Percentiles rank a stretch among this genome's conserved stretches.
Evolutionary conservation across 345 rosid genomes (phyloP).

Genomic region (Syzygium oleosum): DNA sequence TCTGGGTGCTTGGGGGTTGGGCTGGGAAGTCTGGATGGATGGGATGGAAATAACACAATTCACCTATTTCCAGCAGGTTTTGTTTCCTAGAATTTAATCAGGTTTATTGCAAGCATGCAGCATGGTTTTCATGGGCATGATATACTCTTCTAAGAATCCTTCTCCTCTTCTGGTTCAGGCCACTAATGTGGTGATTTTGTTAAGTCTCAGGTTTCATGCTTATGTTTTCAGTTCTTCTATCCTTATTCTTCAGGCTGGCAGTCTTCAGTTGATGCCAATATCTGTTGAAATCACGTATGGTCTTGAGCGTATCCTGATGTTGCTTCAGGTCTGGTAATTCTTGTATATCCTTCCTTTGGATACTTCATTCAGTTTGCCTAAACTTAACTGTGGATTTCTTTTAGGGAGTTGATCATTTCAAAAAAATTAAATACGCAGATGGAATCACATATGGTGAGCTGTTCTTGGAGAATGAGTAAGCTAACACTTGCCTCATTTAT

Average conservation of each 20-base stretch:
- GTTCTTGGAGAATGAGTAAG: constrained; percentile 92
- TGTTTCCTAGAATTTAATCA: background rate
- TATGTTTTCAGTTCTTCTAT: background rate
- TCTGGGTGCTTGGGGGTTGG: constrained; percentile 99
- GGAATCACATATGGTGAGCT: constrained; percentile 97
- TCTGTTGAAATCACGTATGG: constrained; percentile 99
- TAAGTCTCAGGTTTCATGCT: background rate
- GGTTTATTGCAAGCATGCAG: background rate
- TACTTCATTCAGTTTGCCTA: constrained; percentile 9
- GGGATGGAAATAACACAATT: constrained; percentile 99
- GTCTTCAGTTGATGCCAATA: constrained; percentile 82
- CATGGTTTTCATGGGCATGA: background rate
- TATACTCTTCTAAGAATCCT: background rate
- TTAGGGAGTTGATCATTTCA: constrained; percentile 98
- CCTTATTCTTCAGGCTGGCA: constrained; percentile 57
- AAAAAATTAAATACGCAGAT: constrained; percentile 82
- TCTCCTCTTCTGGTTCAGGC: background rate
- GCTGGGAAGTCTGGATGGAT: constrained; percentile 99
- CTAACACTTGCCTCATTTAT: background rate
- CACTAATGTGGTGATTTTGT: background rate
- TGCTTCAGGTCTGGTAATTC: constrained; percentile 67
- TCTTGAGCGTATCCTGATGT: constrained; percentile 94
- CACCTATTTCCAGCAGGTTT: constrained; percentile 98
- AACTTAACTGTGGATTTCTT: constrained; percentile 13
- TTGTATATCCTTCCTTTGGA: background rate